Evolutionary conservation across 306 rosid genomes (phyloP), one percentile per base, ranked within the genome.

Genomic region (Quercus parvula): DNA sequence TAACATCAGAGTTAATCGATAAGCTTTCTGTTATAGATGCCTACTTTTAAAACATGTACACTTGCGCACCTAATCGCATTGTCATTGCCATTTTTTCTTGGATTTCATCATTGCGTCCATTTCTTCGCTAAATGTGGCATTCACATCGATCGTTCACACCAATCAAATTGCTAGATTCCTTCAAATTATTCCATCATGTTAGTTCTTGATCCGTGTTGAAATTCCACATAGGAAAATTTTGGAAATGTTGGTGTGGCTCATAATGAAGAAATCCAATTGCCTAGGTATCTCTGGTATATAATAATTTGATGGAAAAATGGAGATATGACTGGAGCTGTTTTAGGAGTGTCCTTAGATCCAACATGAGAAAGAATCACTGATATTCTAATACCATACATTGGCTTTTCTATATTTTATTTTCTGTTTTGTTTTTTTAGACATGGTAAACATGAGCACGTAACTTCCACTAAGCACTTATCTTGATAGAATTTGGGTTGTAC

Each of bases 101-200:
- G 17, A 79, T 76, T 63, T 71, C 55, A 86, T 89, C 71, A 86
- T 89, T 76, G 31, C 9, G 11, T 24, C 78, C 86, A 82, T 70
- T 86, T 49, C 44, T 75, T 4, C 2, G 12, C 46, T 0, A 30
- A 20, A 71, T 35, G 44, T 6, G 1, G 25, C 7, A 2, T 56
- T 77, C 17, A 46, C 49, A 66, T 78, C 28, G 54, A 49, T 49
- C 0, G 4, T 49, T 49, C 17, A 11, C 17, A 12, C 46, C 12
- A 78, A 55, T 62, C 74, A 56, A 81, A 54, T 82, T 58, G 77
- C 28, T 52, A 38, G 63, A 79, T 25, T 73, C 46, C 59, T 30
- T 19, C 62, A 30, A 44, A 6, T 27, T 28, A 64, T 44, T 75
- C 20, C 56, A n/a, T 72, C 28, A 22, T n/a, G 52, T 35, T 33